Percentiles rank a stretch among this genome's conserved stretches.
These are phyloP conservation scores for Populus tremula DNA, from an alignment of 345 rosid species.

Conservation along the genomic window DNA sequence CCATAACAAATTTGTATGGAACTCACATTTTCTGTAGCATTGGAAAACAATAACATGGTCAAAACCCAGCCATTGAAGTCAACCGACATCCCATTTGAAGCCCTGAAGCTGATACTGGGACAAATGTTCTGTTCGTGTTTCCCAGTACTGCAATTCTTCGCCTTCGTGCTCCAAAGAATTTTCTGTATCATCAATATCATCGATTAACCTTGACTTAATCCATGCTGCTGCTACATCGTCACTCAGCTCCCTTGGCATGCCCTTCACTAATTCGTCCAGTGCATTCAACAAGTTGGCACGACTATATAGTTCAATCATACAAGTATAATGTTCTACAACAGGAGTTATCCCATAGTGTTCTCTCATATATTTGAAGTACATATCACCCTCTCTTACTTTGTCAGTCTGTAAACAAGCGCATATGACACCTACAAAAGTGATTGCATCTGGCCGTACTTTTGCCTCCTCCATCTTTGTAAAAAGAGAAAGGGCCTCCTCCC, in stretches of 20 bases:
- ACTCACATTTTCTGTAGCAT: not conserved
- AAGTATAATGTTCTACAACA: conserved; percentile 50
- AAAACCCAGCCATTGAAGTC: conserved; percentile 20
- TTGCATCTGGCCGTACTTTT: conserved; percentile 51
- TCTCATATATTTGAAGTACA: conserved; percentile 48
- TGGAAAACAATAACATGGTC: conserved; percentile 1
- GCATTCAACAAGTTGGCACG: conserved; percentile 32
- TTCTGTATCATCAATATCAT: conserved; percentile 7
- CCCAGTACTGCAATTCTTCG: not conserved
- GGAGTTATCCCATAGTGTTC: conserved; percentile 48
- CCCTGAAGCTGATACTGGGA: conserved; percentile 20
- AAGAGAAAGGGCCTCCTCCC: conserved; percentile 55
- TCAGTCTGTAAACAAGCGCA: conserved; percentile 56
- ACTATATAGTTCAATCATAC: conserved; percentile 60
- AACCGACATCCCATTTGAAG: conserved; percentile 44
- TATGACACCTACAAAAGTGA: conserved; percentile 73
- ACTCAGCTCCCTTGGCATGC: conserved; percentile 22
- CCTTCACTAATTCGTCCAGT: conserved; percentile 16
- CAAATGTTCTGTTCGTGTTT: not conserved
- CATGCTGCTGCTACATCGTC: conserved; percentile 16
- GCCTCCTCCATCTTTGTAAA: conserved; percentile 54
- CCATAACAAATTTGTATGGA: not conserved
- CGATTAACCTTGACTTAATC: conserved; percentile 7
- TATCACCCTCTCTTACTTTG: conserved; percentile 44
- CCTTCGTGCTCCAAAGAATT: conserved; percentile 13